A percentile compares a stretch with the other conserved stretches of the same genome.
Evolutionary conservation across 1,139 yeast genomes (phyloP).

Genomic region (Hyphopichia burtonii): DNA sequence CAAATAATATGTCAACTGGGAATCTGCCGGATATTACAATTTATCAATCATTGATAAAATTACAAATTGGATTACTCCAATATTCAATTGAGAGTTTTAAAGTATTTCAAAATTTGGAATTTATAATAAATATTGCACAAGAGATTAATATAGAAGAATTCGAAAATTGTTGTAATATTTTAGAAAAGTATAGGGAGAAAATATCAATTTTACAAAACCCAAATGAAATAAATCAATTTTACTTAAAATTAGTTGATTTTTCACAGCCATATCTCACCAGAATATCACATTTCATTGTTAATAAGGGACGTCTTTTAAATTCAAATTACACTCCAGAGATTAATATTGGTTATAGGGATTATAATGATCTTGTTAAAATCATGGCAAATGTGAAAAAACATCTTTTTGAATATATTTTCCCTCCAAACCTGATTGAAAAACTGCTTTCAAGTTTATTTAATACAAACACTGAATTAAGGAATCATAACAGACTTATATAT

Average conservation of each 20-base stretch:
- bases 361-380: no score
- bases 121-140: neutral
- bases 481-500: no score
- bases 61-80: neutral
- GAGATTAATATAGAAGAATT: neutral
- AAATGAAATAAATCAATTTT: constrained; percentile 1
- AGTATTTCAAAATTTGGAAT: neutral
- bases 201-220: neutral
- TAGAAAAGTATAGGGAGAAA: constrained; percentile 2
- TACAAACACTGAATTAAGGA: no score
- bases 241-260: neutral
- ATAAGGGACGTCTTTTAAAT: no score
- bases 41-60: neutral
- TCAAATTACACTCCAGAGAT: no score
- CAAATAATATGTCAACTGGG: neutral
- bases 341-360: no score
- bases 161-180: neutral
- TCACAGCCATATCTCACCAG: no score
- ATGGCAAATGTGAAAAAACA: no score
- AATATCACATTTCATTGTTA: no score
- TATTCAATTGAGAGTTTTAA: neutral
- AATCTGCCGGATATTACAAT: neutral
- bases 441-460: no score
- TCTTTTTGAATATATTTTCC: no score
- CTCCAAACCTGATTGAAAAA: no score